These are phyloP conservation scores for Globisporangium sylvaticum DNA, from an alignment of 352 stramenopile species.

Conservation along the genomic window DNA sequence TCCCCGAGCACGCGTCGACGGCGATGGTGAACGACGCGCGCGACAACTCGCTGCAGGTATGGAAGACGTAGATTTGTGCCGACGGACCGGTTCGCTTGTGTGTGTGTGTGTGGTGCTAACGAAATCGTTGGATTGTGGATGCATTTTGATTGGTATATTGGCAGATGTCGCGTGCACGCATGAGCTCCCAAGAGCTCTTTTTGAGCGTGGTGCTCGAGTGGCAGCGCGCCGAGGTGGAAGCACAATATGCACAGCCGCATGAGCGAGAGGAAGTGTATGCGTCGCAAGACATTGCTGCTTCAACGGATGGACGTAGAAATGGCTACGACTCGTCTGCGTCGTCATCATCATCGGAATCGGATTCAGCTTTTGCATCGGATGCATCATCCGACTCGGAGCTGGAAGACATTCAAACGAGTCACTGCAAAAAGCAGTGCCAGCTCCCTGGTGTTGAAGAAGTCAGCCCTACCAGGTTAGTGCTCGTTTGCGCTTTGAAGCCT, in stretches of 20 bases:
- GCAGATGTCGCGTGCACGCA: slow-evolving; percentile 32
- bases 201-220: slow-evolving; percentile 80
- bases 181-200: slow-evolving; percentile 79
- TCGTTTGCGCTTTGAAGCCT: not conserved
- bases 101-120: not conserved
- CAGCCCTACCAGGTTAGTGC: slow-evolving; percentile 50
- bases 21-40: slow-evolving; percentile 1
- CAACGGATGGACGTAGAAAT: slow-evolving; percentile 13
- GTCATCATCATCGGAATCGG: not conserved
- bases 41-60: slow-evolving; percentile 24
- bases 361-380: slow-evolving; percentile 19
- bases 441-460: slow-evolving; percentile 29
- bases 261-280: not conserved
- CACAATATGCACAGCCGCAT: slow-evolving; percentile 9
- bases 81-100: not conserved
- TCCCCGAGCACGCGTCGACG: slow-evolving; percentile 17
- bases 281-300: not conserved
- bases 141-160: not conserved
- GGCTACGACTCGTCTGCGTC: not conserved
- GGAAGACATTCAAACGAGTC: slow-evolving; percentile 11
- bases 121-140: not conserved
- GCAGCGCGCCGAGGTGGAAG: slow-evolving; percentile 33
- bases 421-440: slow-evolving; percentile 15
- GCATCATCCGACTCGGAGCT: slow-evolving; percentile 35
- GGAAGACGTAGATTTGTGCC: not conserved